phyloP scores from a whole-genome alignment of 1,284 basidiomycete genomes.

The Malassezia slooffiae region DNA sequence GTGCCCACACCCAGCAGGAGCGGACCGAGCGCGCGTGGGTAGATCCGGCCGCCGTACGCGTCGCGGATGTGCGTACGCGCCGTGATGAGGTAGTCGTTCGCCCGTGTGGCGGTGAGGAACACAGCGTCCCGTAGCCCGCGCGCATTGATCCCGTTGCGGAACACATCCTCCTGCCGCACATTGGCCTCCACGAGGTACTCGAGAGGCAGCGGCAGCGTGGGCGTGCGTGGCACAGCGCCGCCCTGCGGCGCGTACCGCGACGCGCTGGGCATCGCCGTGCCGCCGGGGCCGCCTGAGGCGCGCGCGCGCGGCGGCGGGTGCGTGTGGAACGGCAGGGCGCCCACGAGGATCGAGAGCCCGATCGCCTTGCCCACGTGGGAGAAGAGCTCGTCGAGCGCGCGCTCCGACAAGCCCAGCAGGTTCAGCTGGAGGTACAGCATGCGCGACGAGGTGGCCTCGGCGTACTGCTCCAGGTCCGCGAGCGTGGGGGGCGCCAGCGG shows the following conservation, averaged over 20 bases:
- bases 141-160: slow-evolving; percentile 59
- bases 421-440: slow-evolving; percentile 32
- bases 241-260: slow-evolving; percentile 13
- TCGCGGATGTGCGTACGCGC: slow-evolving; percentile 66
- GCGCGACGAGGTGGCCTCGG: slow-evolving; percentile 38
- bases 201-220: slow-evolving; percentile 62
- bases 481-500: slow-evolving; percentile 31
- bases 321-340: slow-evolving; percentile 33
- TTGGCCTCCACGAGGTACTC: slow-evolving; percentile 70
- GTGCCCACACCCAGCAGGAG: slow-evolving; percentile 71
- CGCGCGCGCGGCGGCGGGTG: slow-evolving; percentile 29
- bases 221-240: slow-evolving; percentile 14
- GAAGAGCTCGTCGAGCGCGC: slow-evolving; percentile 32
- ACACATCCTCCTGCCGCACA: slow-evolving; percentile 75
- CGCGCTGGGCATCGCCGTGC: slow-evolving; percentile 1
- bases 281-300: slow-evolving; percentile 9
- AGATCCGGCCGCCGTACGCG: slow-evolving; percentile 55
- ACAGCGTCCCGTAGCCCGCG: slow-evolving; percentile 60
- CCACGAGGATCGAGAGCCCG: slow-evolving; percentile 29
- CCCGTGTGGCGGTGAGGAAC: slow-evolving; percentile 76
- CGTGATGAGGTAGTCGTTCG: slow-evolving; percentile 79
- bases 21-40: slow-evolving; percentile 59
- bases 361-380: slow-evolving; percentile 44
- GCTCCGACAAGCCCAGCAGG: slow-evolving; percentile 28
- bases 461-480: slow-evolving; percentile 30